Percentiles rank a stretch among this genome's conserved stretches.
Conservation (phyloP, 371 early-diverging fungal genomes). For the Smittium culicis region DNA sequence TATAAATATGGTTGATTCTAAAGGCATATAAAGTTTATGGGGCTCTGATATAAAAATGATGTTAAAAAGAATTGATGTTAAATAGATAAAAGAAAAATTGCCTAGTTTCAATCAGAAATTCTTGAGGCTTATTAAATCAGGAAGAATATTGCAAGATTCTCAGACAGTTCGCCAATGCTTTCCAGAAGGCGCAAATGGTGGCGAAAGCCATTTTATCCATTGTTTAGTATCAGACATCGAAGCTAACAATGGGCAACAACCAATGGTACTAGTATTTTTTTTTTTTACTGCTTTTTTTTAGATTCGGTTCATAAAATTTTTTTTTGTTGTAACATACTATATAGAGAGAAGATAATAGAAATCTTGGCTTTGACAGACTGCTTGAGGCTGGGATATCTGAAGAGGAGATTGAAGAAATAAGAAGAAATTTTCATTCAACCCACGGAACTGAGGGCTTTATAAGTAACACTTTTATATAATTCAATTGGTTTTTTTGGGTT, state of each 20-base stretch:
- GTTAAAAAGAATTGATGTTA: background rate
- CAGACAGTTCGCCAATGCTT: background rate
- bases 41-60: background rate
- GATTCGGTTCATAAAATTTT: background rate
- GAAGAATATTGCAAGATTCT: conserved; percentile 8
- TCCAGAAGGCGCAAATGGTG: background rate
- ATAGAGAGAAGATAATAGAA: conserved; percentile 2
- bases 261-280: background rate
- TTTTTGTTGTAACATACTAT: background rate
- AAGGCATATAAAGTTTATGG: background rate
- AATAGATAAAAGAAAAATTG: conserved; percentile 1
- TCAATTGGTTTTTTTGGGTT: no score
- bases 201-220: background rate
- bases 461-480: background rate
- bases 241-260: background rate
- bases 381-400: background rate
- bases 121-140: conserved; percentile 2
- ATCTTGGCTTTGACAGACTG: conserved; percentile 8
- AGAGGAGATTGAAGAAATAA: conserved; percentile 11
- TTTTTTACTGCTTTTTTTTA: background rate
- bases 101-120: background rate
- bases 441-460: conserved; percentile 7
- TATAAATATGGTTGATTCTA: background rate
- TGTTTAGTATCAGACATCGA: conserved; percentile 6
- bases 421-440: conserved; percentile 7